These are phyloP conservation scores for Hortiboletus rubellus DNA, from an alignment of 1,284 basidiomycete species.

Conservation along the genomic window DNA sequence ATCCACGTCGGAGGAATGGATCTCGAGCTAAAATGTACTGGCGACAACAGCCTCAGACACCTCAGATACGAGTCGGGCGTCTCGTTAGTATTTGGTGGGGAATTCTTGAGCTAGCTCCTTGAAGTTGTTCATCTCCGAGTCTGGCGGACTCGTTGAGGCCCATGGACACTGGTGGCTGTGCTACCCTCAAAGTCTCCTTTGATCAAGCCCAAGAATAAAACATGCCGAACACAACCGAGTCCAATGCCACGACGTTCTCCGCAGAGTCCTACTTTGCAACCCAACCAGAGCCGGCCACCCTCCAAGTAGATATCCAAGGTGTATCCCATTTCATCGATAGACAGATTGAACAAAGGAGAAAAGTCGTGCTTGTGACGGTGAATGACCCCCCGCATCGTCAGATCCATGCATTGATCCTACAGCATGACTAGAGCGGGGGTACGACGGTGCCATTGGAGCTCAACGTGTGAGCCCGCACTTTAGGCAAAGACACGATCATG, in stretches of 20 bases:
- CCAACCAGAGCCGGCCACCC: conserved; percentile 69
- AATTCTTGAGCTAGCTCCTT: no score
- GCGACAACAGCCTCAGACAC: no score
- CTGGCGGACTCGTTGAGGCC: no score
- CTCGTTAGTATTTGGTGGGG: no score
- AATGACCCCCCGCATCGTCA: conserved; percentile 35
- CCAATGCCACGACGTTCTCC: conserved; percentile 53
- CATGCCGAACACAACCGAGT: conserved; percentile 17
- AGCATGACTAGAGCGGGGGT: conserved; percentile 75
- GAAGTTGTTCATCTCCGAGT: no score
- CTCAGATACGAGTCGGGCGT: no score
- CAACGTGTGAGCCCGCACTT: conserved; percentile 77
- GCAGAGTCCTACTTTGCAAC: conserved; percentile 87
- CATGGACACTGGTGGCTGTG: conserved; percentile 16
- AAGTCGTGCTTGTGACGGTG: conserved; percentile 93
- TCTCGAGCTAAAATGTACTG: no score
- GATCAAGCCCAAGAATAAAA: conserved; percentile 4
- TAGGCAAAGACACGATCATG: conserved; percentile 20
- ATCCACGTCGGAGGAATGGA: no score
- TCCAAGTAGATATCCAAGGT: conserved; percentile 63
- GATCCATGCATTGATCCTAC: conserved; percentile 7
- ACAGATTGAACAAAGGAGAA: conserved; percentile 63
- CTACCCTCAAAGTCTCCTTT: neutral
- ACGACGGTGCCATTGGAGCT: conserved; percentile 95
- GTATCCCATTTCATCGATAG: conserved; percentile 73